Evolutionary conservation across 2,329 filamentous ascomycete genomes (phyloP).

Genomic region (Xylaria sp.): DNA sequence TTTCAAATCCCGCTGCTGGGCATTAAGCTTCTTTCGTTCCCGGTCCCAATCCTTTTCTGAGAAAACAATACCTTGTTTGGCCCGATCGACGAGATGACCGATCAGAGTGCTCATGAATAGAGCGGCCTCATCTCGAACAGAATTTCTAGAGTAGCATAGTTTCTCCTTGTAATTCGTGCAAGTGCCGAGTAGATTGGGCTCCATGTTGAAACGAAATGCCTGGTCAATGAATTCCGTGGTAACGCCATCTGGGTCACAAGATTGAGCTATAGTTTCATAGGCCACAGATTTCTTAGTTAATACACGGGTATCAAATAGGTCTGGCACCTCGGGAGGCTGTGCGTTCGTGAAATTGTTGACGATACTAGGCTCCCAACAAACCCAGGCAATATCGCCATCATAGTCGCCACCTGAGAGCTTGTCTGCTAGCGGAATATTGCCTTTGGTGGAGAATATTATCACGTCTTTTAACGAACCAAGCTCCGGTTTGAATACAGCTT

Average conservation of each 20-base stretch:
- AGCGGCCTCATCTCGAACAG: constrained; percentile 57
- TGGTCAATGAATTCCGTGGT: constrained; percentile 60
- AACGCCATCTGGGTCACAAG: constrained; percentile 36
- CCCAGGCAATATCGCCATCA: constrained; percentile 81
- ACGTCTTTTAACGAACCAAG: constrained; percentile 79
- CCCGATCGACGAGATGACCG: constrained; percentile 65
- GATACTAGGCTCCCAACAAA: constrained; percentile 76
- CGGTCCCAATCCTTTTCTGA: constrained; percentile 53
- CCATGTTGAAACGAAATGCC: constrained; percentile 68
- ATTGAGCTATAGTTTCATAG: constrained; percentile 56
- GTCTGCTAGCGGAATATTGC: constrained; percentile 70
- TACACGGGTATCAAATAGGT: constrained; percentile 60
- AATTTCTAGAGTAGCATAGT: constrained; percentile 68
- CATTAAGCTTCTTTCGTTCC: constrained; percentile 49
- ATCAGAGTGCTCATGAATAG: constrained; percentile 63
- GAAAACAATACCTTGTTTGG: constrained; percentile 66
- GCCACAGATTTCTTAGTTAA: constrained; percentile 60
- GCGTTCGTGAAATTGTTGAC: constrained; percentile 75
- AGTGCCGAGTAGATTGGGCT: constrained; percentile 67
- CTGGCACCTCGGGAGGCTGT: constrained; percentile 55
- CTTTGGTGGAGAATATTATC: constrained; percentile 77
- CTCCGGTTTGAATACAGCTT: constrained; percentile 65
- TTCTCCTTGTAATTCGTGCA: constrained; percentile 73
- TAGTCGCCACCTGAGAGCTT: constrained; percentile 84
- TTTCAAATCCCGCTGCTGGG: constrained; percentile 22